Conservation (phyloP, 371 early-diverging fungal genomes). For the Sporodiniella umbellata region DNA sequence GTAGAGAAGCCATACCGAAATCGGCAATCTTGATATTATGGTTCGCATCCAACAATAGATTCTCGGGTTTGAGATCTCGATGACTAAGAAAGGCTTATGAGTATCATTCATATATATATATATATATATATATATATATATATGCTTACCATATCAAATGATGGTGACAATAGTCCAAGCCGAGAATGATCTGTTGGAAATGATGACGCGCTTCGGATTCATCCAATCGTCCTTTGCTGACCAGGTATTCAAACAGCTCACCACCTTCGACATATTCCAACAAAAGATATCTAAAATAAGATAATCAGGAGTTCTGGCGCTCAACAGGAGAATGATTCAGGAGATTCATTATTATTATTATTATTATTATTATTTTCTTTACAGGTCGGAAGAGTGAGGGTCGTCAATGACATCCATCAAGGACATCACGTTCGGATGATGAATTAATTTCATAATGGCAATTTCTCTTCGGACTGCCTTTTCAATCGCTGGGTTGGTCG, state of each 20-base stretch:
- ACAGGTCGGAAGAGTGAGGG: slow-evolving; percentile 63
- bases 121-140: not conserved
- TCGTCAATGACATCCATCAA: slow-evolving; percentile 75
- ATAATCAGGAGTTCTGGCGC: not conserved
- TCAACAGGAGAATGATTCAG: too few species aligned
- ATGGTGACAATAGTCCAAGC: slow-evolving; percentile 91
- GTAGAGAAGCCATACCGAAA: slow-evolving; percentile 83
- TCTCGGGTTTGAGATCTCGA: slow-evolving; percentile 96
- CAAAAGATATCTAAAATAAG: slow-evolving; percentile 29
- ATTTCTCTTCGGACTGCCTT: slow-evolving; percentile 70
- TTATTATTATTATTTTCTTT: too few species aligned
- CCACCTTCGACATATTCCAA: slow-evolving; percentile 52
- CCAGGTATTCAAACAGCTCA: slow-evolving; percentile 49
- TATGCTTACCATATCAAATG: slow-evolving; percentile 42
- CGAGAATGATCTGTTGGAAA: slow-evolving; percentile 94
- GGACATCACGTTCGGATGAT: slow-evolving; percentile 69
- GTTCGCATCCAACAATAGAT: slow-evolving; percentile 84
- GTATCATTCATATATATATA: too few species aligned
- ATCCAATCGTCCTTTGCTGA: slow-evolving; percentile 39
- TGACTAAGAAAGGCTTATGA: too few species aligned
- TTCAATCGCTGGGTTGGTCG: slow-evolving; percentile 58
- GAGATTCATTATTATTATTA: too few species aligned
- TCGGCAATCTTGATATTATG: slow-evolving; percentile 83
- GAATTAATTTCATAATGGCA: slow-evolving; percentile 70
- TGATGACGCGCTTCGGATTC: slow-evolving; percentile 89